A percentile compares a stretch with the other conserved stretches of the same genome.
These are phyloP conservation scores for Phytophthora boehmeriae DNA, from an alignment of 352 stramenopile genomes.

Conservation along the genomic window DNA sequence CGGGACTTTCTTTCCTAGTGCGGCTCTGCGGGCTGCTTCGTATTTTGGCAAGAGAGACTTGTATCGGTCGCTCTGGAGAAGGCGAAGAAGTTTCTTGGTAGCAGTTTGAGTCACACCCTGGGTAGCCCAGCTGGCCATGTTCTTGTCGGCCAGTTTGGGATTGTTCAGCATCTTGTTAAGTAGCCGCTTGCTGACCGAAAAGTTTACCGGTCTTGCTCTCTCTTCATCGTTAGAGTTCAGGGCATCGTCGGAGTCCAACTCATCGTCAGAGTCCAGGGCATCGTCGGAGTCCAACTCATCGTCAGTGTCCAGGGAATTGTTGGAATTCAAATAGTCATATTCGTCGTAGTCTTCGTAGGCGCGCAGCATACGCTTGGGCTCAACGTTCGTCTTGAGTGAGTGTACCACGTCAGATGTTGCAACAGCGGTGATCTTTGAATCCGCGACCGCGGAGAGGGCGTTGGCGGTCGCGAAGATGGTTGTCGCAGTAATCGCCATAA, in stretches of 20 bases:
- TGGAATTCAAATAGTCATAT: neutral
- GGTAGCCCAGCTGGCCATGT: neutral
- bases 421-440: neutral
- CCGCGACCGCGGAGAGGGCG: neutral
- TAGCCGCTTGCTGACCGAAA: neutral
- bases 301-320: too few relatives aligned
- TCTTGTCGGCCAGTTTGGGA: neutral
- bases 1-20: too few relatives aligned
- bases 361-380: neutral
- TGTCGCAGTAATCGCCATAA: neutral
- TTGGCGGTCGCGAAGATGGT: neutral
- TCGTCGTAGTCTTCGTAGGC: neutral
- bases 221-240: neutral
- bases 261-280: too few relatives aligned
- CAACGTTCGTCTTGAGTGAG: neutral
- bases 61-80: neutral
- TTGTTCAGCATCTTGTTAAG: neutral
- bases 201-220: neutral
- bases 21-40: neutral
- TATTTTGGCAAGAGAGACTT: neutral
- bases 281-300: too few relatives aligned
- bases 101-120: neutral
- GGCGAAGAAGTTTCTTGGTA: neutral
- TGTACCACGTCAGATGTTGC: neutral
- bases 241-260: too few relatives aligned